Evolutionary conservation across 192 early-diverging fungal genomes (phyloP), one percentile per base, ranked within the genome.

Genomic region (Anaeromyces robustus): DNA sequence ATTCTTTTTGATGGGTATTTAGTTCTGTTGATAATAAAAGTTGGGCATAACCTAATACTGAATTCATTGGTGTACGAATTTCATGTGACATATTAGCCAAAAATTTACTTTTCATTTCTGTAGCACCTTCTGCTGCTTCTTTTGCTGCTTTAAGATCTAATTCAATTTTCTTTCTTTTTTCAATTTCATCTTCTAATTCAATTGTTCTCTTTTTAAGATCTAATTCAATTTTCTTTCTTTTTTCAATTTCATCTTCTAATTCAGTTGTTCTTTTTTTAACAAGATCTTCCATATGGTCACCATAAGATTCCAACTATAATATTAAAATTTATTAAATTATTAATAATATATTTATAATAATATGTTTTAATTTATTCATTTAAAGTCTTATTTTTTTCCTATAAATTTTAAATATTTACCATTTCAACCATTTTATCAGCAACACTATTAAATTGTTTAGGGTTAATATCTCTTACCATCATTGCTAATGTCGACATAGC

Each of bases 11-110:
- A n/a, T 29, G 16, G 2, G 78, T 79, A 68, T 80, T 80, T 22
- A 84, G 78, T 11, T 32, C 18, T 28, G 83, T 84, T 29, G 84
- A 80, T 29, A 80, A 43, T 41, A 86, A 30, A 30, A 86, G 78
- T 2, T 82, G 79, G 16, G 81, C 78, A 28, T 78, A 79, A 13
- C 85, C 85, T 19, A 84, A 78, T 39, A 86, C 81, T 30, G 32
- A 30, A 14, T 82, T 82, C n/a, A 86, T 77, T 13, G 85, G 85
- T 4, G 85, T 85, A 32, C 94, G 91, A 85, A 89, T 92, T 84
- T 95, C 92, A 82, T 95, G 94, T 30, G 89, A 91, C 91, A 94
- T 93, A 78, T 92, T 94, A 4, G 94, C 93, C 79, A 95, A 85
- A 83, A 95, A 94, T 68, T 68, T 68, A 68, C 52, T 68, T 68